Conservation (phyloP, 495 filamentous ascomycete species). For the Lophium mytilinum region DNA sequence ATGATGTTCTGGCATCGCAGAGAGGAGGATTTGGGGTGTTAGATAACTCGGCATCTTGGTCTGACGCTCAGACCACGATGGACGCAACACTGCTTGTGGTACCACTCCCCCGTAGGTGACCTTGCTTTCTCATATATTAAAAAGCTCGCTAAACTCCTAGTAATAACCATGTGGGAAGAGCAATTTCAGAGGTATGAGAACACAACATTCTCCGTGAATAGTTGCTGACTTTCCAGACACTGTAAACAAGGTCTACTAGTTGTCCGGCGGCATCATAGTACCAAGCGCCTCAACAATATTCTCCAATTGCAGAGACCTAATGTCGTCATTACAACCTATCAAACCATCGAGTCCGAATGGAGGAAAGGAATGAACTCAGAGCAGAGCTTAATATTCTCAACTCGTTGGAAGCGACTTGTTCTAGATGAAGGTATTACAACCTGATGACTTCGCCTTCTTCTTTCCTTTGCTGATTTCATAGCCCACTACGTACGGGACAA, state of each 20-base stretch:
- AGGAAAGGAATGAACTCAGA: neutral
- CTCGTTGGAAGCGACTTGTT: slow-evolving; percentile 10
- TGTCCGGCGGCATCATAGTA: slow-evolving; percentile 4
- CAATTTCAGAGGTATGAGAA: slow-evolving; percentile 5
- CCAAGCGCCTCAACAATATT: neutral
- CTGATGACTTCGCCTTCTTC: neutral
- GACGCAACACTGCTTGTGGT: slow-evolving; percentile 8
- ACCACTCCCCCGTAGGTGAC: slow-evolving; percentile 8
- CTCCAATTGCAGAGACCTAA: neutral
- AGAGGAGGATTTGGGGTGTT: too few relatives aligned
- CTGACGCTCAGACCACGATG: neutral
- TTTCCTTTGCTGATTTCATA: neutral
- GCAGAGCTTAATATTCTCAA: neutral
- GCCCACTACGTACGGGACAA: slow-evolving; percentile 5
- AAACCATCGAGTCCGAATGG: slow-evolving; percentile 6
- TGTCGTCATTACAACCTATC: slow-evolving; percentile 13
- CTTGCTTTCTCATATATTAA: neutral
- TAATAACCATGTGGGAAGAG: slow-evolving; percentile 7
- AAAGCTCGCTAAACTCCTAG: neutral
- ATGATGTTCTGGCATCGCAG: neutral
- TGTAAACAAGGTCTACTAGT: neutral
- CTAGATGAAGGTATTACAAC: slow-evolving; percentile 10
- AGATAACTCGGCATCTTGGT: neutral
- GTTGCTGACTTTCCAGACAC: neutral
- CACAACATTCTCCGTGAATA: too few relatives aligned